Evolutionary conservation across 2,329 filamentous ascomycete genomes (phyloP).

Genomic region (Sporothrix mexicana): DNA sequence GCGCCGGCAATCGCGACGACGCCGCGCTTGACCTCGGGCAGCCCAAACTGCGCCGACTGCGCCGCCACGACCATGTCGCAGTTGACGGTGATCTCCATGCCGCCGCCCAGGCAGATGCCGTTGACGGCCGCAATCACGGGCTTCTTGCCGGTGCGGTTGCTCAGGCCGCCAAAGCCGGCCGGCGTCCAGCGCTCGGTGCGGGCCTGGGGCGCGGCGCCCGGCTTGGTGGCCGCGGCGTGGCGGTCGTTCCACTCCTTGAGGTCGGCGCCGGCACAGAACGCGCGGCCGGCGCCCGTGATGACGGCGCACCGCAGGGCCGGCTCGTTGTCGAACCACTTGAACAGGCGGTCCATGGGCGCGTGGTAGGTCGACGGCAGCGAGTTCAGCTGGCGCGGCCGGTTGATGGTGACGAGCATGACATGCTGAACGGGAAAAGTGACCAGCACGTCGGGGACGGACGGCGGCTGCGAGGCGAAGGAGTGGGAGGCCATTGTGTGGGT

Average conservation of each 20-base stretch:
- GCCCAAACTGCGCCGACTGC: conserved; percentile 63
- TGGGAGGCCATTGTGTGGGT: conserved; percentile 23
- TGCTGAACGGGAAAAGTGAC: conserved; percentile 59
- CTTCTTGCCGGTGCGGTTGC: conserved; percentile 71
- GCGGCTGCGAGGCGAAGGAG: conserved; percentile 47
- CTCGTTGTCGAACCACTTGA: conserved; percentile 66
- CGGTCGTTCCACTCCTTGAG: conserved; percentile 67
- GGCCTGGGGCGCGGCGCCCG: conserved; percentile 25
- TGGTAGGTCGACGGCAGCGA: conserved; percentile 58
- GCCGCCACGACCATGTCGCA: conserved; percentile 73
- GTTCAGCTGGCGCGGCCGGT: conserved; percentile 64
- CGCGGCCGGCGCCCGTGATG: conserved; percentile 66
- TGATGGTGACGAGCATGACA: conserved; percentile 65
- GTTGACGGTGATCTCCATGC: conserved; percentile 77
- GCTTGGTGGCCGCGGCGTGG: conserved; percentile 32
- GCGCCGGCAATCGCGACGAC: conserved; percentile 75
- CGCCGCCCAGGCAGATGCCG: conserved; percentile 75
- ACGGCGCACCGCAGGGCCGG: conserved; percentile 66
- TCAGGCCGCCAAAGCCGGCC: conserved; percentile 69
- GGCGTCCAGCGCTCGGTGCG: conserved; percentile 43
- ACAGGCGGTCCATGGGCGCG: conserved; percentile 53
- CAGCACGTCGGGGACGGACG: conserved; percentile 49
- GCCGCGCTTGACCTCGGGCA: conserved; percentile 74
- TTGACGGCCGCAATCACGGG: conserved; percentile 79
- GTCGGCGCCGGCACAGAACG: conserved; percentile 73